phyloP scores from a whole-genome alignment of 768 basidiomycete species.

The Pleurotus salmoneostramineus region DNA sequence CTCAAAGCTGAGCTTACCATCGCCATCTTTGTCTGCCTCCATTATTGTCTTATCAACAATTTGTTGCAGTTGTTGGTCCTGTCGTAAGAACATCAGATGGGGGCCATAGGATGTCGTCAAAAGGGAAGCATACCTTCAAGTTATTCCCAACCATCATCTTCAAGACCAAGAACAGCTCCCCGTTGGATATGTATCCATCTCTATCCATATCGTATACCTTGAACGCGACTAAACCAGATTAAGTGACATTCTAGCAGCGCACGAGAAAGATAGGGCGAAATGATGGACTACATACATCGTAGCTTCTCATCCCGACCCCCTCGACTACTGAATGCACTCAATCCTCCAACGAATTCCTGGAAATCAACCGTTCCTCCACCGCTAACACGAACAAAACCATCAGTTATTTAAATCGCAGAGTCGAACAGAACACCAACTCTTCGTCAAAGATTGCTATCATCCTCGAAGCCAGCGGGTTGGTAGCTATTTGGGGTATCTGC shows the following conservation, averaged over 20 bases:
- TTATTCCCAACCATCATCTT: constrained; percentile 99
- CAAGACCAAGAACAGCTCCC: constrained; percentile 94
- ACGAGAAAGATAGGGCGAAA: constrained; percentile 8
- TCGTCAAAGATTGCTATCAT: constrained; percentile 99
- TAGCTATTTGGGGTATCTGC: constrained; percentile 98
- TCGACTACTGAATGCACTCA: constrained; percentile 96
- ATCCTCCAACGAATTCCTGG: constrained; percentile 96
- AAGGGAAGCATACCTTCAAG: constrained; percentile 64
- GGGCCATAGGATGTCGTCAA: not conserved
- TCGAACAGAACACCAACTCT: constrained; percentile 52
- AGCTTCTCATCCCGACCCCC: constrained; percentile 97
- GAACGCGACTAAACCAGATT: constrained; percentile 81
- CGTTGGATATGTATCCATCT: constrained; percentile 97
- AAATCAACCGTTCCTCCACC: constrained; percentile 99
- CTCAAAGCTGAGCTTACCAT: constrained; percentile 95
- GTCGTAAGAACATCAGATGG: not conserved
- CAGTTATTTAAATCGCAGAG: not conserved
- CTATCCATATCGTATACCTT: constrained; percentile 99
- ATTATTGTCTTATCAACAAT: constrained; percentile 99
- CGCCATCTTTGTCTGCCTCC: constrained; percentile 98
- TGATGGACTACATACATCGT: constrained; percentile 56
- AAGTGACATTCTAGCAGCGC: not conserved
- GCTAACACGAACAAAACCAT: constrained; percentile 36
- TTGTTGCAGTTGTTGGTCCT: constrained; percentile 98
- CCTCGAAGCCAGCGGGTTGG: constrained; percentile 91